These are phyloP conservation scores for Komagataella phaffii DNA, from an alignment of 805 yeast genomes.

Conservation along the genomic window DNA sequence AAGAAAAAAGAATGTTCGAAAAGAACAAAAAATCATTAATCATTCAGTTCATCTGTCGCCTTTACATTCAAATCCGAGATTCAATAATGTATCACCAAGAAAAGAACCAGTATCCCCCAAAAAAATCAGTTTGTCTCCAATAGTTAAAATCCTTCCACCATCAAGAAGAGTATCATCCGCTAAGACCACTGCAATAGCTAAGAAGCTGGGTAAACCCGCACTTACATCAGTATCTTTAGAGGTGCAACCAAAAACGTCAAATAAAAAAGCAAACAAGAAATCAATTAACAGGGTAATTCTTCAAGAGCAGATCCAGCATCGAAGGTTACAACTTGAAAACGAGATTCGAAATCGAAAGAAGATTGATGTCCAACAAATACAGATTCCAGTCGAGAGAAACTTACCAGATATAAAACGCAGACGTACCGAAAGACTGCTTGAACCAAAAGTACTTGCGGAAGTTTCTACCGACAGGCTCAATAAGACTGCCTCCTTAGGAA, in stretches of 20 bases:
- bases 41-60: background rate
- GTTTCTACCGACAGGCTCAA: background rate
- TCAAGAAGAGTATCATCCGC: background rate
- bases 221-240: background rate
- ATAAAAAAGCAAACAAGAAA: background rate
- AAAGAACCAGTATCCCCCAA: background rate
- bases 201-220: background rate
- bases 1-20: background rate
- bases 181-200: background rate
- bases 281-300: background rate
- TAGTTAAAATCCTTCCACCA: background rate
- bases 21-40: background rate
- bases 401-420: background rate
- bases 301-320: background rate
- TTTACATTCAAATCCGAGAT: background rate
- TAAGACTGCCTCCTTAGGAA: background rate
- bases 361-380: background rate
- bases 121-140: background rate
- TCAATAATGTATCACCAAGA: background rate
- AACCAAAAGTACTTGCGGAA: background rate
- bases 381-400: background rate
- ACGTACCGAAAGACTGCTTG: background rate
- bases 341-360: background rate
- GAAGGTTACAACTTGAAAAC: background rate
- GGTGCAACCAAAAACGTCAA: background rate